Evolutionary conservation across 2,329 filamentous ascomycete genomes (phyloP).

Genomic region (Gnomoniopsis smithogilvyi): DNA sequence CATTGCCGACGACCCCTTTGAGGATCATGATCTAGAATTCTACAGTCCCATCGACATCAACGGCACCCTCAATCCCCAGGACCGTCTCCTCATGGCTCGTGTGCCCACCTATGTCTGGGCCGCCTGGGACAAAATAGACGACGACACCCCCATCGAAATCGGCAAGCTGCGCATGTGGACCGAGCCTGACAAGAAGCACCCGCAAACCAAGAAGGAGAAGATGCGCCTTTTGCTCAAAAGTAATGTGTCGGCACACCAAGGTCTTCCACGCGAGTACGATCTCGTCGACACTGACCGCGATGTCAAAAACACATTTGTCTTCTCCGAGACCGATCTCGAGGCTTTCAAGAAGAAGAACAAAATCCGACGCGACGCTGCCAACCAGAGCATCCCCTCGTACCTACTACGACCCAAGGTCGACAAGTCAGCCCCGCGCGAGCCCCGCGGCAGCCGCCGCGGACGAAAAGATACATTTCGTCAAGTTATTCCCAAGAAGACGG

Average conservation of each 20-base stretch:
- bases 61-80: constrained; percentile 30
- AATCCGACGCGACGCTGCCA: constrained; percentile 51
- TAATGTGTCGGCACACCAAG: constrained; percentile 63
- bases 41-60: constrained; percentile 29
- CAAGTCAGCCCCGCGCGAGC: constrained; percentile 38
- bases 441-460: constrained; percentile 20
- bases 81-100: constrained; percentile 67
- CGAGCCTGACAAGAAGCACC: constrained; percentile 36
- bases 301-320: constrained; percentile 86
- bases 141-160: constrained; percentile 78
- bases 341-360: constrained; percentile 64
- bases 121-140: constrained; percentile 70
- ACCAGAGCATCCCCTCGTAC: constrained; percentile 56
- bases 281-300: constrained; percentile 63
- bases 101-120: constrained; percentile 80
- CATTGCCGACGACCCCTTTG: constrained; percentile 57
- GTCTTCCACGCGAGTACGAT: constrained; percentile 85
- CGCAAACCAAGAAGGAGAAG: constrained; percentile 26
- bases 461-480: constrained; percentile 60
- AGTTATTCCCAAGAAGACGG: constrained; percentile 59
- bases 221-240: constrained; percentile 66
- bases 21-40: constrained; percentile 63
- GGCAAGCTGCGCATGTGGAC: constrained; percentile 67
- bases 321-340: constrained; percentile 89
- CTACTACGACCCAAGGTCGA: constrained; percentile 46